Percentiles rank a stretch among this genome's conserved stretches.
Conservation (phyloP, 148 eudicot genomes). For the Dianthus caryophyllus region DNA sequence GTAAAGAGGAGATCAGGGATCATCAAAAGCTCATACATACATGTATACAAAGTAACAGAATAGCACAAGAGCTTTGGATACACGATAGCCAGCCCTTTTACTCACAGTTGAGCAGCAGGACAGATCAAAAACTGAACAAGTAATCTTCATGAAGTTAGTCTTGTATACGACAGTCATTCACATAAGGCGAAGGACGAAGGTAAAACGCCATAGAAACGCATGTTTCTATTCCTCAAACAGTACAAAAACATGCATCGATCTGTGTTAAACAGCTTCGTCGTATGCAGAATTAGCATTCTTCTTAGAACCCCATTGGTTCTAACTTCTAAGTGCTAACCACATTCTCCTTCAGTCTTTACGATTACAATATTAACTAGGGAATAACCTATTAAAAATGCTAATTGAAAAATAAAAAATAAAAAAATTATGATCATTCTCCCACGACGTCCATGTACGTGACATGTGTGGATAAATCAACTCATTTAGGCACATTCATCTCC, state of each 20-base stretch:
- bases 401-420: too few species aligned
- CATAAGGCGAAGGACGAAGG: too few species aligned
- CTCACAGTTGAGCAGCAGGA: constrained; percentile 3
- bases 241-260: too few species aligned
- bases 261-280: too few species aligned
- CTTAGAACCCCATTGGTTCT: too few species aligned
- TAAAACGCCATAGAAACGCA: too few species aligned
- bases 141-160: background rate
- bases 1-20: background rate
- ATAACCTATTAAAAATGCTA: background rate
- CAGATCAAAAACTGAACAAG: background rate
- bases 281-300: too few species aligned
- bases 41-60: background rate
- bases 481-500: background rate
- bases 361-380: background rate
- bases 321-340: too few species aligned
- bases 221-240: too few species aligned
- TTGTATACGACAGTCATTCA: too few species aligned
- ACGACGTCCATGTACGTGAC: background rate
- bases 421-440: background rate
- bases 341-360: background rate
- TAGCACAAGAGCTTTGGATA: background rate
- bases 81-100: constrained; percentile 1
- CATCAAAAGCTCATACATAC: constrained; percentile 1
- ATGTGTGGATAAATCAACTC: background rate